Base-by-base conservation (phyloP, 352 stramenopile genomes). In the Phytophthora rubi region DNA sequence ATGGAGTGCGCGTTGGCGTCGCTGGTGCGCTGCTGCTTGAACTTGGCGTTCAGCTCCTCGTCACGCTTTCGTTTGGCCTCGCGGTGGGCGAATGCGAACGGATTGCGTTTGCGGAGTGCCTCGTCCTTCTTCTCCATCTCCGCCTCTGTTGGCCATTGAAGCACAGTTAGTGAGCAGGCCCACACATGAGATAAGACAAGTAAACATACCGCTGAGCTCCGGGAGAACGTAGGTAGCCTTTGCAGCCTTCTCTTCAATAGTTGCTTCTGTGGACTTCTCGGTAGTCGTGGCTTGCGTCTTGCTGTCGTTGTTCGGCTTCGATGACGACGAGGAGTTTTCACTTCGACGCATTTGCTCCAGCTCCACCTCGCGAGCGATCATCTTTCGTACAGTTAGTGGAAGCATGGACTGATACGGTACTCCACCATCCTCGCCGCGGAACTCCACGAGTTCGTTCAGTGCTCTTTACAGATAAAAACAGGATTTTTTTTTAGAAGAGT, bases 341-440 rank as follows among this genome's bases (percentile, higher is more conserved):
- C 63, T 89, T 37, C 82, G 85, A 45, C 88, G 83, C 82, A 94
- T 88, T 44, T 91, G 80, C 59, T 94, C 85, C 10, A 96, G 71
- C 54, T 94, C 85, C 23, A 96, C 85, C 66, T 96, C 86, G 12
- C 85, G 83, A 53, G 83, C 75, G 56, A 96, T 89, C 79, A 91
- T 91, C 64, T 94, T 93, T 23, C 87, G 80, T 53, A 92, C 75
- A 9, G 69, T 59, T 2, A 92, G 55, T 23, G 88, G 85, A 45
- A 96, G 75, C 65, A 89, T 77, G 10, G 68, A 62, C 23, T 75
- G 60, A 30, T 63, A 77, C 23, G 65, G 57, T 18, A 65, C 56
- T 15, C 75, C 67, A 5, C 53, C 75, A 56, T 90, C 75, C 32
- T 68, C 71, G 30, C 68, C 63, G 44, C 69, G 75, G 68, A 92